Evolutionary conservation across 2,329 filamentous ascomycete genomes (phyloP).

Genomic region (Emergomyces orientalis): DNA sequence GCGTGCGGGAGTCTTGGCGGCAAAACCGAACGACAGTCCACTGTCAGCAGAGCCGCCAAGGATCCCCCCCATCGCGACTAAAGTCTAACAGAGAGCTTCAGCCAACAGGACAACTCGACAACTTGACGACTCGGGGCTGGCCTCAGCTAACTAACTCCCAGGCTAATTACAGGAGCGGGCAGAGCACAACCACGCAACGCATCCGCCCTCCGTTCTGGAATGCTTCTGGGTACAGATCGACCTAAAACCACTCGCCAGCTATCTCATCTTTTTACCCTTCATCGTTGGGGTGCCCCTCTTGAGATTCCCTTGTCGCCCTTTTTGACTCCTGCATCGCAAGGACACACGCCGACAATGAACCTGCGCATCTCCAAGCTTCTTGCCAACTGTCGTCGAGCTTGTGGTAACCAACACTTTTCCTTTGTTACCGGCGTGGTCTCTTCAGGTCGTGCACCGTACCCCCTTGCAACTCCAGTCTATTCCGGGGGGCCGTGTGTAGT

Average conservation of each 20-base stretch:
- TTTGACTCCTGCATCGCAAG: background rate
- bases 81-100: no score
- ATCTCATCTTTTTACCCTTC: background rate
- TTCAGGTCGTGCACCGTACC: background rate
- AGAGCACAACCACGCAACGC: background rate
- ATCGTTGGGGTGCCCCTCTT: background rate
- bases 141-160: background rate
- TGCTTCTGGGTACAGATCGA: background rate
- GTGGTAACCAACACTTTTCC: conserved; percentile 5
- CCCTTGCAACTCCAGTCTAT: background rate
- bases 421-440: conserved; percentile 1
- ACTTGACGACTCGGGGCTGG: no score
- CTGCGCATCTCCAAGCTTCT: background rate
- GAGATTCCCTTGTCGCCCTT: background rate
- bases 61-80: background rate
- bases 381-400: conserved; percentile 3
- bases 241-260: background rate
- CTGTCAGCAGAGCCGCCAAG: background rate
- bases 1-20: background rate
- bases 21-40: background rate
- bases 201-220: background rate
- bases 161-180: background rate
- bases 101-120: no score
- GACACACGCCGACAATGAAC: conserved; percentile 4
- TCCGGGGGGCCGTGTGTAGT: background rate